Evolutionary conservation across 306 rosid species (phyloP).

Genomic region (Cajanus cajan): DNA sequence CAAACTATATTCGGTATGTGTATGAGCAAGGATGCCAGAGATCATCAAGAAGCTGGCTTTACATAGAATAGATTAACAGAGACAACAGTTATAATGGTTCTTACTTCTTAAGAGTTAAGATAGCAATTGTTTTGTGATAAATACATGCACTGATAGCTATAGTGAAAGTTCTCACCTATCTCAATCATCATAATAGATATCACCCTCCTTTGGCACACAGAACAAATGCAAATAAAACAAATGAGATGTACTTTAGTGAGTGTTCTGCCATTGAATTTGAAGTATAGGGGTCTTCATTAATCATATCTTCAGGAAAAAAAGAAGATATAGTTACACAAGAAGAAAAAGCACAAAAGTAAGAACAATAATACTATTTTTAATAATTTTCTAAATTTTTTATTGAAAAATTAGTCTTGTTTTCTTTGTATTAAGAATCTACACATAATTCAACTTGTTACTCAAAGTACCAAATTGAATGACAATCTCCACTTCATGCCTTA

Average conservation of each 20-base stretch:
- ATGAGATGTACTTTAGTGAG: background rate
- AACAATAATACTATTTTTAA: background rate
- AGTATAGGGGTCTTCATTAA: background rate
- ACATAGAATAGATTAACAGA: slow-evolving; percentile 1
- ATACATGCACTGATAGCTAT: slow-evolving; percentile 20
- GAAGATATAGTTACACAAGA: background rate
- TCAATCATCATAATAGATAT: slow-evolving; percentile 85
- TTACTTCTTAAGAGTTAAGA: too few species aligned
- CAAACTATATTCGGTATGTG: background rate
- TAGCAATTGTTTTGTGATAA: too few species aligned
- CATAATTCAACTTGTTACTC: background rate
- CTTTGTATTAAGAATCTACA: background rate
- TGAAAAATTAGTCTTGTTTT: background rate
- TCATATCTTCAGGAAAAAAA: background rate
- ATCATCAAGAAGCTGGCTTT: background rate
- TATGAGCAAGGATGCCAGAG: slow-evolving; percentile 17
- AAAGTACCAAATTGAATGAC: background rate
- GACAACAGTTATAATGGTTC: background rate
- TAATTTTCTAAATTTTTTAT: background rate
- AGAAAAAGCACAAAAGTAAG: background rate
- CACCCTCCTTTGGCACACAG: slow-evolving; percentile 1
- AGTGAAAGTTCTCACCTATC: slow-evolving; percentile 60
- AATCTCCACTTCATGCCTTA: background rate
- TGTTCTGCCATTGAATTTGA: background rate
- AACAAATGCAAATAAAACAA: background rate